A percentile compares a stretch with the other conserved stretches of the same genome.
Conservation (phyloP, 192 early-diverging fungal species). For the Hyaloraphidium curvatum region DNA sequence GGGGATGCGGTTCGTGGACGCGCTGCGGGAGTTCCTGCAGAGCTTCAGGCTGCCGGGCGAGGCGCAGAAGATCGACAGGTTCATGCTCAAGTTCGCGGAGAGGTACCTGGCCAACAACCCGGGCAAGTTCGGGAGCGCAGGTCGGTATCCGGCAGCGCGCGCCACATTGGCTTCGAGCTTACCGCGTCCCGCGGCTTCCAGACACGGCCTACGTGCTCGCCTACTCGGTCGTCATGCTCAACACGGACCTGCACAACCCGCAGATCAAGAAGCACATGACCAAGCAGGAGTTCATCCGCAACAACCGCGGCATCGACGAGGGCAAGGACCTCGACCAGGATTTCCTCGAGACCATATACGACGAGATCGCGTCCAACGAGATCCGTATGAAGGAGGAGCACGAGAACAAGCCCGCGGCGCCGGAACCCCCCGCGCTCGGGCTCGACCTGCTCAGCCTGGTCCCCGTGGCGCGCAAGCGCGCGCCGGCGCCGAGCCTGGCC, state of each 20-base stretch:
- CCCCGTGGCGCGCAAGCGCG: no score
- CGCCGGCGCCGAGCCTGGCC: conserved; percentile 33
- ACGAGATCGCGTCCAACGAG: conserved; percentile 64
- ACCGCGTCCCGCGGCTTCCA: no score
- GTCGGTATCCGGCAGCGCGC: conserved; percentile 5
- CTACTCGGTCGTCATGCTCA: conserved; percentile 83
- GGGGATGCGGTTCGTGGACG: conserved; percentile 50
- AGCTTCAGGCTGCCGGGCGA: conserved; percentile 82
- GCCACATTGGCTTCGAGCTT: no score
- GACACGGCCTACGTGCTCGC: conserved; percentile 87
- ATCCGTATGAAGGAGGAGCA: conserved; percentile 88
- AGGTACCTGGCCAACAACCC: conserved; percentile 72
- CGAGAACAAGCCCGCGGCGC: conserved; percentile 21
- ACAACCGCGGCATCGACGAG: conserved; percentile 88
- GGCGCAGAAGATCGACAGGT: conserved; percentile 88
- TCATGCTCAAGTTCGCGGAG: conserved; percentile 96
- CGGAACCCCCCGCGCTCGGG: conserved; percentile 2
- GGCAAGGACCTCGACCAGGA: conserved; percentile 53
- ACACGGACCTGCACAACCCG: conserved; percentile 78
- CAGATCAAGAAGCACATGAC: conserved; percentile 78
- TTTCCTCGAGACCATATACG: conserved; percentile 52
- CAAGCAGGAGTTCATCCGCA: conserved; percentile 63
- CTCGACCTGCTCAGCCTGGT: conserved; percentile 15
- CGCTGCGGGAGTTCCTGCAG: conserved; percentile 67
- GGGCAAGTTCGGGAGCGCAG: conserved; percentile 59